Evolutionary conservation across 768 basidiomycete species (phyloP).

Genomic region (Boletus eberwhitei): DNA sequence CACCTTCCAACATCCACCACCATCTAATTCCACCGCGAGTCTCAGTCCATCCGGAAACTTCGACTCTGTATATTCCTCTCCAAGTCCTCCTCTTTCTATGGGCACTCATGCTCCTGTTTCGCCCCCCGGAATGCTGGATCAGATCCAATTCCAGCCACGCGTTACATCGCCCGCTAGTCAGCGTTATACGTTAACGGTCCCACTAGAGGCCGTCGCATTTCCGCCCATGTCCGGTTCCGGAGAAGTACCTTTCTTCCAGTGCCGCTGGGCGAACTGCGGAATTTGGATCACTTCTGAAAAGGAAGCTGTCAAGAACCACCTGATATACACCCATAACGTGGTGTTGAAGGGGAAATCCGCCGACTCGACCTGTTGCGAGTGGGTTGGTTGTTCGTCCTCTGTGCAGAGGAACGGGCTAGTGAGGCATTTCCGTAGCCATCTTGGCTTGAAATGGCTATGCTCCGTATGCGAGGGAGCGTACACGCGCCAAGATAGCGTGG

Average conservation of each 20-base stretch:
- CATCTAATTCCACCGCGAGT: neutral
- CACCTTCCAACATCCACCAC: neutral
- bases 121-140: neutral
- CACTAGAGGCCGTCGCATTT: conserved; percentile 5
- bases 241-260: conserved; percentile 14
- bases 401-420: conserved; percentile 6
- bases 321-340: conserved; percentile 10
- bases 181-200: conserved; percentile 1
- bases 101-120: neutral
- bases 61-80: neutral
- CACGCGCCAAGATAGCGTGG: conserved; percentile 19
- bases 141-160: neutral
- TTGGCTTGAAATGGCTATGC: conserved; percentile 17
- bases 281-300: conserved; percentile 20
- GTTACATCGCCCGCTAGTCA: neutral
- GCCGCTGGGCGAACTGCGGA: conserved; percentile 14
- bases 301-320: conserved; percentile 13
- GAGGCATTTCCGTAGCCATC: conserved; percentile 17
- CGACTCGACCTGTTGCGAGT: conserved; percentile 5
- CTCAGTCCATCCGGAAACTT: neutral
- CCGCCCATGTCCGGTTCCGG: neutral
- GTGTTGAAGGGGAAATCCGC: neutral
- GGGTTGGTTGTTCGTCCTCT: conserved; percentile 10
- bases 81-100: neutral
- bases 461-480: conserved; percentile 12